A percentile compares a stretch with the other conserved stretches of the same genome.
Conservation (phyloP, 371 early-diverging fungal species). For the Mortierella sp. region DNA sequence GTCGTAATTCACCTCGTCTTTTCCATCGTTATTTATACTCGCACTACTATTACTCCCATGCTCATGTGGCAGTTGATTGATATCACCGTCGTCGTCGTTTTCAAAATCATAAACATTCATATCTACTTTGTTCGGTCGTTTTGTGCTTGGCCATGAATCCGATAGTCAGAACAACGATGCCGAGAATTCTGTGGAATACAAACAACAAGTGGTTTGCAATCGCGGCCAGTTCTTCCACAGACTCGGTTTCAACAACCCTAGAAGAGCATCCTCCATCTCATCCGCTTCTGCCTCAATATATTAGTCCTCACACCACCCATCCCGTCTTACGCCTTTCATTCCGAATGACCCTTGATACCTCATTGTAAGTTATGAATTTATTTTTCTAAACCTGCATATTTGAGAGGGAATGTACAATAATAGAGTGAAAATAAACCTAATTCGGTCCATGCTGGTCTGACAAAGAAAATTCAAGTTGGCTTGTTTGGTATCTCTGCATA, state of each 20-base stretch:
- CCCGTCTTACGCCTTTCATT: not conserved
- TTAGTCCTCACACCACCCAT: not conserved
- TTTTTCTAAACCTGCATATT: no score
- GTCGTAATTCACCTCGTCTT: not conserved
- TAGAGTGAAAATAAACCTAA: no score
- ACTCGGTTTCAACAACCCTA: not conserved
- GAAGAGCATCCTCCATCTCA: not conserved
- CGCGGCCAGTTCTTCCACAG: constrained; percentile 11
- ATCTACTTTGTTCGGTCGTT: constrained; percentile 16
- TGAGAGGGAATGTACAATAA: no score
- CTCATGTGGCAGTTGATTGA: constrained; percentile 7
- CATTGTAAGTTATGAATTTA: no score
- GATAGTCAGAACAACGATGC: constrained; percentile 10
- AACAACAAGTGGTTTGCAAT: constrained; percentile 19
- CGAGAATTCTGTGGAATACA: constrained; percentile 21
- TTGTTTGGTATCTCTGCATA: no score
- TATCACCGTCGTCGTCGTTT: constrained; percentile 14
- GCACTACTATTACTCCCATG: not conserved
- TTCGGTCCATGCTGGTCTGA: no score
- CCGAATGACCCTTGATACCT: no score
- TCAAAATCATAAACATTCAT: constrained; percentile 4
- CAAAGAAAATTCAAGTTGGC: no score
- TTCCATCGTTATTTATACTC: not conserved
- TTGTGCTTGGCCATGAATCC: constrained; percentile 22
- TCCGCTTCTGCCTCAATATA: not conserved